Evolutionary conservation across 441 rosid species (phyloP).

Genomic region (Aleurites moluccanus): DNA sequence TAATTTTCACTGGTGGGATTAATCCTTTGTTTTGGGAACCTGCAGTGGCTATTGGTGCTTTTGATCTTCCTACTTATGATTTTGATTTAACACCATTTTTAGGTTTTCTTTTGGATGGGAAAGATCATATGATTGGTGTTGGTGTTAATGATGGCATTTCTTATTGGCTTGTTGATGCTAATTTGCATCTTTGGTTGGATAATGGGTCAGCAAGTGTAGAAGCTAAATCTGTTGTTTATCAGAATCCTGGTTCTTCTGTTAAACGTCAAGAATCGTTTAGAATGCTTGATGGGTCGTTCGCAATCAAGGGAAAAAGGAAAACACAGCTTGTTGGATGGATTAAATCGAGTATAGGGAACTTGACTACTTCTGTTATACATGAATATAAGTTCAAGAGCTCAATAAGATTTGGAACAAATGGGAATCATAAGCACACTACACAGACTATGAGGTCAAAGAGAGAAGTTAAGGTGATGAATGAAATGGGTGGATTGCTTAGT

Average conservation of each 20-base stretch:
- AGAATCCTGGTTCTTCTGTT: slow-evolving; percentile 35
- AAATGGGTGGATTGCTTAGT: slow-evolving; percentile 32
- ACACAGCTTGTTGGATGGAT: slow-evolving; percentile 66
- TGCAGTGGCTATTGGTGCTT: slow-evolving; percentile 68
- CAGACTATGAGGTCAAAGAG: slow-evolving; percentile 46
- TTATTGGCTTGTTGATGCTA: slow-evolving; percentile 84
- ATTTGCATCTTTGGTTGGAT: slow-evolving; percentile 83
- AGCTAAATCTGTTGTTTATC: slow-evolving; percentile 39
- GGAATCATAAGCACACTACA: slow-evolving; percentile 46
- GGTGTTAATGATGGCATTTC: slow-evolving; percentile 59
- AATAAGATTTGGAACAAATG: slow-evolving; percentile 42
- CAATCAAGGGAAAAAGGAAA: slow-evolving; percentile 48
- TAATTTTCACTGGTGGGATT: slow-evolving; percentile 77
- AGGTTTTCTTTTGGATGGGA: slow-evolving; percentile 61
- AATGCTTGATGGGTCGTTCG: slow-evolving; percentile 60
- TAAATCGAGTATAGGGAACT: slow-evolving; percentile 56
- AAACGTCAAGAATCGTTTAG: slow-evolving; percentile 35
- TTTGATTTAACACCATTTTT: slow-evolving; percentile 68
- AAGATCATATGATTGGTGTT: slow-evolving; percentile 52
- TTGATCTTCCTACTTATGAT: slow-evolving; percentile 69
- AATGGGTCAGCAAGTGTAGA: slow-evolving; percentile 31
- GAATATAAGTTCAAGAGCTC: slow-evolving; percentile 38
- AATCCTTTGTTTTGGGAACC: slow-evolving; percentile 91
- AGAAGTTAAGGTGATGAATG: slow-evolving; percentile 39
- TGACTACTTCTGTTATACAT: slow-evolving; percentile 49